phyloP scores from a whole-genome alignment of 1,139 yeast species.

The Torulaspora pretoriensis region DNA sequence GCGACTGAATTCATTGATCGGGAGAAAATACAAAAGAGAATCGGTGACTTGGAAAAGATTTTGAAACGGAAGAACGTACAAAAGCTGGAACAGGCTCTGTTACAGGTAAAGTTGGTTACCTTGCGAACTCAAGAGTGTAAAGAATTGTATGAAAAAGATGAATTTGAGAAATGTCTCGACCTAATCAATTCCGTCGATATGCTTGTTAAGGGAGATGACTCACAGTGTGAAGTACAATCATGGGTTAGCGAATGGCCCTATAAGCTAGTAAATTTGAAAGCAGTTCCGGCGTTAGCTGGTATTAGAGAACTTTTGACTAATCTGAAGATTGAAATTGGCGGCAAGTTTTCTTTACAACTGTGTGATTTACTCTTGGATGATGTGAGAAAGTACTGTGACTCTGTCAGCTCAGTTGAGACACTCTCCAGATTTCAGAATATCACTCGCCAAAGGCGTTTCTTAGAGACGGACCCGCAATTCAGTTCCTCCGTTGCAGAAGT shows the following conservation, averaged over 20 bases:
- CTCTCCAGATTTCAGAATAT: slow-evolving; percentile 45
- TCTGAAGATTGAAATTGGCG: slow-evolving; percentile 60
- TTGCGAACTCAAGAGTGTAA: slow-evolving; percentile 50
- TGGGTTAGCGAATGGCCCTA: slow-evolving; percentile 47
- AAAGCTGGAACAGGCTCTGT: slow-evolving; percentile 55
- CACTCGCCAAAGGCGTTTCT: slow-evolving; percentile 23
- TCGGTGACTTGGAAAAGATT: slow-evolving; percentile 49
- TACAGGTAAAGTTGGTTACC: slow-evolving; percentile 56
- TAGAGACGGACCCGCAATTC: slow-evolving; percentile 24
- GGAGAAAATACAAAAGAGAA: slow-evolving; percentile 51
- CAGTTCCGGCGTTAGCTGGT: slow-evolving; percentile 55
- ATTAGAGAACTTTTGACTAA: slow-evolving; percentile 50
- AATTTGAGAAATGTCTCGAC: slow-evolving; percentile 47
- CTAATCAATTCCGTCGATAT: slow-evolving; percentile 54
- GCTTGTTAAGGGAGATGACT: slow-evolving; percentile 50
- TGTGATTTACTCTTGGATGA: slow-evolving; percentile 55
- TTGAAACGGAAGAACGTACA: slow-evolving; percentile 58
- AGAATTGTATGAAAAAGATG: slow-evolving; percentile 44
- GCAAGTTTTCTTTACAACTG: slow-evolving; percentile 57
- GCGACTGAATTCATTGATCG: slow-evolving; percentile 45
- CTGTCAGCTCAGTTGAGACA: slow-evolving; percentile 48
- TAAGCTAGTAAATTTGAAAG: slow-evolving; percentile 48
- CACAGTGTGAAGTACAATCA: slow-evolving; percentile 36
- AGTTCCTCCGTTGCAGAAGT: slow-evolving; percentile 41
- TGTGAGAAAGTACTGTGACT: slow-evolving; percentile 52